Conservation (phyloP, 495 filamentous ascomycete species). For the Evernia prunastri region DNA sequence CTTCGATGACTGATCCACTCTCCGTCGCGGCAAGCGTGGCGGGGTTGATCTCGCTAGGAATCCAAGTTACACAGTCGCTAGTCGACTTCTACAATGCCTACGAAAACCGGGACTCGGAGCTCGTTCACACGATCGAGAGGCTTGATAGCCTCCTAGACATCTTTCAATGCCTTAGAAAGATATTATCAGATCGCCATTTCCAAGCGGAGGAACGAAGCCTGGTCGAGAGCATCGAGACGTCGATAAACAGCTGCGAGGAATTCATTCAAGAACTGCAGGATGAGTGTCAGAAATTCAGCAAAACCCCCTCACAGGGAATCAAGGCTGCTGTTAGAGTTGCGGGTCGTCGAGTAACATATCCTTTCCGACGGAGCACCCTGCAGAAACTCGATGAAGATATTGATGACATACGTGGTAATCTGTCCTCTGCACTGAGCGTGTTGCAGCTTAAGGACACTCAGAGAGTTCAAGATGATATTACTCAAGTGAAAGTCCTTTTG, state of each 20-base stretch:
- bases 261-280: constrained; percentile 31
- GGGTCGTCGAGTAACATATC: constrained; percentile 27
- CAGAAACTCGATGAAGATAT: constrained; percentile 33
- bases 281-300: constrained; percentile 23
- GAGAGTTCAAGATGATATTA: constrained; percentile 23
- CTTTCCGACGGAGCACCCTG: constrained; percentile 33
- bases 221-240: constrained; percentile 25
- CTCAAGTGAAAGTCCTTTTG: constrained; percentile 23
- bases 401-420: constrained; percentile 27
- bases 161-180: constrained; percentile 22
- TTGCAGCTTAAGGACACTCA: constrained; percentile 26
- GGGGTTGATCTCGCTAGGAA: constrained; percentile 31
- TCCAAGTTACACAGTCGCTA: constrained; percentile 29
- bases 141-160: constrained; percentile 22
- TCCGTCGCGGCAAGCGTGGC: constrained; percentile 29
- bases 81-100: constrained; percentile 30
- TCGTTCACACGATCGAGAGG: constrained; percentile 20
- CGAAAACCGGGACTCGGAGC: constrained; percentile 23
- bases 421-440: constrained; percentile 29
- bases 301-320: neutral
- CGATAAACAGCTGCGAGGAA: constrained; percentile 26
- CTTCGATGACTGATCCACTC: constrained; percentile 29
- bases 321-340: constrained; percentile 17
- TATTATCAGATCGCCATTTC: constrained; percentile 21
- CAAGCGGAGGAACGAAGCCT: constrained; percentile 24